Evolutionary conservation across 371 early-diverging fungal genomes (phyloP).

Genomic region (Mortierella sp.): DNA sequence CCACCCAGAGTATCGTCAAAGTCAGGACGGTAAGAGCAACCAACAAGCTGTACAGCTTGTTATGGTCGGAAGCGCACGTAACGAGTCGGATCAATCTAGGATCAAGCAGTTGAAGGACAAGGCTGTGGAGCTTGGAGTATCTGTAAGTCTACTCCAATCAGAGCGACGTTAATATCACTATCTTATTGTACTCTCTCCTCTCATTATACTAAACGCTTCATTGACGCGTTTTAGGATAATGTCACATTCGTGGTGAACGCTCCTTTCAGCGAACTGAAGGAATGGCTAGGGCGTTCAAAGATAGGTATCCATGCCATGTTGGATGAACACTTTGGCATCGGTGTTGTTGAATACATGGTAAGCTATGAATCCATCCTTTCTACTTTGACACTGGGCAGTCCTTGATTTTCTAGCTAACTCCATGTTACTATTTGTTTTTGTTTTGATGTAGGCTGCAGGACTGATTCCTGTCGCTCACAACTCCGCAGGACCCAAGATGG

Average conservation of each 20-base stretch:
- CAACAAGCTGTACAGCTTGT: constrained; percentile 61
- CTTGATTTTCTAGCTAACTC: too few relatives aligned
- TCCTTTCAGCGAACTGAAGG: constrained; percentile 72
- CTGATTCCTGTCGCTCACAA: constrained; percentile 91
- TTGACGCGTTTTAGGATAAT: constrained; percentile 64
- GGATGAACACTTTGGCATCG: constrained; percentile 98
- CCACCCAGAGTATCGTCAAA: constrained; percentile 63
- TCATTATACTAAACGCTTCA: neutral
- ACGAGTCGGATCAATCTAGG: constrained; percentile 81
- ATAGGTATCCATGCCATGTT: constrained; percentile 96
- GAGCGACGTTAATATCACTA: neutral
- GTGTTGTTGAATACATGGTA: constrained; percentile 97
- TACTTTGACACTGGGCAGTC: too few relatives aligned
- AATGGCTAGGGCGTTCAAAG: constrained; percentile 68
- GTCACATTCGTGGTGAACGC: constrained; percentile 90
- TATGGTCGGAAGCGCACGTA: constrained; percentile 86
- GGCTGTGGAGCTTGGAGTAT: constrained; percentile 64
- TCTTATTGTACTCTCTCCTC: neutral
- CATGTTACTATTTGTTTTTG: neutral
- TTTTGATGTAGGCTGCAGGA: constrained; percentile 81
- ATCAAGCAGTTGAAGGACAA: constrained; percentile 72
- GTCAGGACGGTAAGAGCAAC: constrained; percentile 16
- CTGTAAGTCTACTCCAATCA: constrained; percentile 50
- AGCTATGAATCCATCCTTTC: neutral
- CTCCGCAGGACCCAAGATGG: constrained; percentile 94